Evolutionary conservation across 2,329 filamentous ascomycete species (phyloP), one percentile per base, ranked within the genome.

Genomic region (Escovopsis sp.): DNA sequence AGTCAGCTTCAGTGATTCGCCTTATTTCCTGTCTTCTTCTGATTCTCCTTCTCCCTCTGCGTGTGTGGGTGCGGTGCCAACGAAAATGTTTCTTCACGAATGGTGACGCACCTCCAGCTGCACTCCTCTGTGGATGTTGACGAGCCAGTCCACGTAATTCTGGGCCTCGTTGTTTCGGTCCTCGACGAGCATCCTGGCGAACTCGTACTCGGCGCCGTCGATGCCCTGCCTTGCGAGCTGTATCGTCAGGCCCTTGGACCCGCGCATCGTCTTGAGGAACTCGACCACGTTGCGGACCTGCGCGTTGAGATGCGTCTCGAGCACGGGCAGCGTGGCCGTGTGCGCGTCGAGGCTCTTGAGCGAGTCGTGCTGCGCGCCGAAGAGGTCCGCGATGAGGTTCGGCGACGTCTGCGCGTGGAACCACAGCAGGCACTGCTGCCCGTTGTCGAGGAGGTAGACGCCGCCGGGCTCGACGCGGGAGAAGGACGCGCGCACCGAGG

Each of bases 61-160:
- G 4, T 20, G 20, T 20, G 20, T 20, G 20, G 20, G 20, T 20
- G 20, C 6, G 20, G 20, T 20, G 20, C 20, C 20, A 20, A 20
- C 4, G 34, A 20, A 25, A 20, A 20, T 20, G 4, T 20, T 20
- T 20, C 20, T 20, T 20, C 20, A 20, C 20, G 20, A 20, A 20
- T 20, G 20, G 20, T 20, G 20, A 62, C 72, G 63, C 60, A 81
- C 77, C 73, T 98, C 91, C 48, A 94, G 69, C 58, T 94, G 88
- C 49, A 98, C 91, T 51, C 84, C 80, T 53, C 89, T 81, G 63
- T 98, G 91, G 47, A 96, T 73, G 61, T 94, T 84, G 44, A 98
- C 91, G 54, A 98, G 70, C 91, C 91, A 98, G 64, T 98, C 91
- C 30, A 96, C 91, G 62, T 96, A 98, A 57, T 84, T 94, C 64